Evolutionary conservation across 805 yeast species (phyloP).

Genomic region (Saturnispora dispora): DNA sequence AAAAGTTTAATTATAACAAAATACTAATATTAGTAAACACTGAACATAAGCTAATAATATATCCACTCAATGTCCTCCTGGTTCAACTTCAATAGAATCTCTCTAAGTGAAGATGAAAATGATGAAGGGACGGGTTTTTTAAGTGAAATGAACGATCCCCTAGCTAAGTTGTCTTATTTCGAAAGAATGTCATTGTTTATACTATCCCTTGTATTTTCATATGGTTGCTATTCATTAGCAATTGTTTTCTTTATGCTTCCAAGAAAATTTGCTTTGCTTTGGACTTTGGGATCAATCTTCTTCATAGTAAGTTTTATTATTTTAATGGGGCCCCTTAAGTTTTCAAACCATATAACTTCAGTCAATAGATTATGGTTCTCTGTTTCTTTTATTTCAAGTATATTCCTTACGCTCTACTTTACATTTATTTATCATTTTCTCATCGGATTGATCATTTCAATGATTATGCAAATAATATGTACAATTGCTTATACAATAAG

Average conservation of each 20-base stretch:
- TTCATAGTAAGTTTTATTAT: constrained; percentile 79
- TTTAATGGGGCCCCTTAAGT: constrained; percentile 78
- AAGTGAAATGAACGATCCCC: constrained; percentile 5
- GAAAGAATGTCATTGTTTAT: constrained; percentile 71
- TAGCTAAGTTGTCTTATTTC: constrained; percentile 42
- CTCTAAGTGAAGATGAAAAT: background rate
- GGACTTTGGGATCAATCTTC: constrained; percentile 81
- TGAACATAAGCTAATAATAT: too few relatives aligned
- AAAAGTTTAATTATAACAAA: too few relatives aligned
- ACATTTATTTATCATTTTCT: constrained; percentile 57
- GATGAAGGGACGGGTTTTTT: background rate
- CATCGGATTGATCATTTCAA: constrained; percentile 59
- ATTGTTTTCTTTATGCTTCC: constrained; percentile 81
- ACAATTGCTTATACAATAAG: constrained; percentile 76
- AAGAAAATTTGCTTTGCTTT: constrained; percentile 69
- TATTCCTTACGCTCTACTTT: constrained; percentile 60
- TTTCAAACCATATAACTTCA: constrained; percentile 56
- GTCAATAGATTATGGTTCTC: constrained; percentile 69
- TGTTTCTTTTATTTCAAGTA: constrained; percentile 60
- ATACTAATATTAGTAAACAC: too few relatives aligned
- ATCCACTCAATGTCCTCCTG: background rate
- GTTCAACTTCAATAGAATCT: background rate
- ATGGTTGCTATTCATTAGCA: constrained; percentile 62
- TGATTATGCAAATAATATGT: constrained; percentile 64
- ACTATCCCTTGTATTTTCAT: constrained; percentile 61